Evolutionary conservation across 768 basidiomycete species (phyloP).

Genomic region (Ramaria sp.): DNA sequence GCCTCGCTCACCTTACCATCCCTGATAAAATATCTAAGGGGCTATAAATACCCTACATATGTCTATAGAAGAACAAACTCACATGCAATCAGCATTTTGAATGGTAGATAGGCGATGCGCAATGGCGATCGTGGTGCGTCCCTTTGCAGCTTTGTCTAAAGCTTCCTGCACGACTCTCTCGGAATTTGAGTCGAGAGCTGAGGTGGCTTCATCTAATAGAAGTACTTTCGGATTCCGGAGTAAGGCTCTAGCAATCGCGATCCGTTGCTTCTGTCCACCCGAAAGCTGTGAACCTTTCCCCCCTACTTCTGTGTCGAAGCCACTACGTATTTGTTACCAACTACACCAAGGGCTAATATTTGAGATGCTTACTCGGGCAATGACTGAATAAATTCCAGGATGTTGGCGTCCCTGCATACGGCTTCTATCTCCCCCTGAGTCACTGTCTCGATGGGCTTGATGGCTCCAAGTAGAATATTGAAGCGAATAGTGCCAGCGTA

Average conservation of each 20-base stretch:
- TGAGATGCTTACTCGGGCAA: constrained; percentile 56
- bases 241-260: constrained; percentile 84
- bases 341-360: background rate
- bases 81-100: constrained; percentile 87
- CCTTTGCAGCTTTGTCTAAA: constrained; percentile 83
- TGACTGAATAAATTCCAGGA: constrained; percentile 80
- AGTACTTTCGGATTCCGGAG: constrained; percentile 84
- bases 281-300: constrained; percentile 85
- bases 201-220: constrained; percentile 85
- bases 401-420: constrained; percentile 83
- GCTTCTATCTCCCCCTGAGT: constrained; percentile 81
- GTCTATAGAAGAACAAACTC: constrained; percentile 20
- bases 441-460: constrained; percentile 63
- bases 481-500: constrained; percentile 87
- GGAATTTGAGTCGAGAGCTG: constrained; percentile 84
- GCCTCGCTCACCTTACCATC: constrained; percentile 78
- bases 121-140: constrained; percentile 89
- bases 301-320: constrained; percentile 87
- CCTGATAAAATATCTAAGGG: constrained; percentile 72
- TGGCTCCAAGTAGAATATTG: constrained; percentile 82
- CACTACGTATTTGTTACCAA: constrained; percentile 30
- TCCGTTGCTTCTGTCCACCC: constrained; percentile 77
- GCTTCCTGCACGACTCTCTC: constrained; percentile 95
- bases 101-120: constrained; percentile 92
- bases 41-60: background rate